Evolutionary conservation across 2,329 filamentous ascomycete genomes (phyloP).

Genomic region (Basipetospora chlamydospora): DNA sequence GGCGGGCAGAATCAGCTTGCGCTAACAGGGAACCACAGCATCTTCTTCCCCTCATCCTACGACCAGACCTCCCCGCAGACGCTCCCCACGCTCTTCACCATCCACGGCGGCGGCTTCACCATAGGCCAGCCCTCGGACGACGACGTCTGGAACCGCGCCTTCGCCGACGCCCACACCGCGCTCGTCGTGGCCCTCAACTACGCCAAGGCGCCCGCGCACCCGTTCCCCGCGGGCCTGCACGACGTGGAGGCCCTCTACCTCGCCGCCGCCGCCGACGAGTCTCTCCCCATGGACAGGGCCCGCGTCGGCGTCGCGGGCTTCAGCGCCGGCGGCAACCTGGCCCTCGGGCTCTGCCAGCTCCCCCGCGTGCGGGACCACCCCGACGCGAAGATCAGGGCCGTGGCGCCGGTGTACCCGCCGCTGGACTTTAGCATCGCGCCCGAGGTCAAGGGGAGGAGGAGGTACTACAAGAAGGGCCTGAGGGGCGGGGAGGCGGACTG

Average conservation of each 20-base stretch:
- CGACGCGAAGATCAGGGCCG: conserved; percentile 14
- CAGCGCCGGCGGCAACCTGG: conserved; percentile 35
- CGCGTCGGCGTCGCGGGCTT: conserved; percentile 30
- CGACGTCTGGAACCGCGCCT: conserved; percentile 29
- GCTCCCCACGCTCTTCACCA: conserved; percentile 29
- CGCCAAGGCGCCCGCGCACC: conserved; percentile 26
- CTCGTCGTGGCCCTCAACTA: conserved; percentile 35
- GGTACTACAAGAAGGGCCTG: conserved; percentile 14
- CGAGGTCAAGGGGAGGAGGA: conserved; percentile 11
- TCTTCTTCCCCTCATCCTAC: conserved; percentile 25
- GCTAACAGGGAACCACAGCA: conserved; percentile 7
- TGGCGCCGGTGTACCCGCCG: conserved; percentile 27
- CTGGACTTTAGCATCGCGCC: conserved; percentile 18
- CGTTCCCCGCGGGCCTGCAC: conserved; percentile 28
- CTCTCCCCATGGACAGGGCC: conserved; percentile 28
- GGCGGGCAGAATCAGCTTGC: not conserved
- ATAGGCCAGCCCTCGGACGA: conserved; percentile 27
- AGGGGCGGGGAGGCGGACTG: conserved; percentile 10
- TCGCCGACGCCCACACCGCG: conserved; percentile 23
- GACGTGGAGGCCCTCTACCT: conserved; percentile 29
- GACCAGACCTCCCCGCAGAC: conserved; percentile 14
- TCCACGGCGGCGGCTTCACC: conserved; percentile 37
- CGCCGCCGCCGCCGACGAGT: conserved; percentile 25
- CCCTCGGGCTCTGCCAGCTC: conserved; percentile 25
- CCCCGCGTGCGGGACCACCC: conserved; percentile 16